Evolutionary conservation across 2,329 filamentous ascomycete species (phyloP), one percentile per base, ranked within the genome.

Genomic region (Aspergillus sp.): DNA sequence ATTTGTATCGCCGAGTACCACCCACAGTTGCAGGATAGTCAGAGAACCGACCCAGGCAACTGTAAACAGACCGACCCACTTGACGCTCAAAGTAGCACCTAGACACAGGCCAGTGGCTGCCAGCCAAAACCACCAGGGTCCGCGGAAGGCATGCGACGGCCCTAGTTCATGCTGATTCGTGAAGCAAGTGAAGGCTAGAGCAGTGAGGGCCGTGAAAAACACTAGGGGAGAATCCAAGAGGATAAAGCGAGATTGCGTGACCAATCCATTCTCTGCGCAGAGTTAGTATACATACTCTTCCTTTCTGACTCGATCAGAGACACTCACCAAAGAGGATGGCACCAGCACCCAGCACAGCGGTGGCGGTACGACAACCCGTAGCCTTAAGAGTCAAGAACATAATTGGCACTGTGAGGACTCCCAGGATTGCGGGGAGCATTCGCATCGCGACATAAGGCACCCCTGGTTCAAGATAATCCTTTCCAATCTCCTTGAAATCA

Each of bases 401-500:
- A 69, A 87, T 90, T 11, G 95, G 93, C 52, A 96, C 91, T 39
- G 96, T 86, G 56, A 96, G 77, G 59, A 98, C 88, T 72, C 95
- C 95, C 67, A 92, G 89, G 64, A 98, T 80, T 55, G 95, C 95
- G 40, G 95, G 93, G 65, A 96, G 86, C 77, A 98, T 78, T 73
- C 95, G 89, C 95, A 99, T 99, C 56, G 95, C 90, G 56, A 99
- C 95, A 77, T 99, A 99, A 44, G 95, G 95, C 54, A 99, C 95
- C 53, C 87, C 86, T 3, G 95, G 92, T 78, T 96, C 95, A 62
- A 98, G 75, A 73, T 99, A 99, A 76, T 99, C 95, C 80, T 98
- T 97, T 76, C 95, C 95, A 77, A 99, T 99, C 67, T 99, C 93
- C 82, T 98, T 99, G 82, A 99, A 99, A 76, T 98, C 95, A 74